Percentiles rank a stretch among this genome's conserved stretches.
Conservation (phyloP, 1,284 basidiomycete species). For the Inonotus hispidus region DNA sequence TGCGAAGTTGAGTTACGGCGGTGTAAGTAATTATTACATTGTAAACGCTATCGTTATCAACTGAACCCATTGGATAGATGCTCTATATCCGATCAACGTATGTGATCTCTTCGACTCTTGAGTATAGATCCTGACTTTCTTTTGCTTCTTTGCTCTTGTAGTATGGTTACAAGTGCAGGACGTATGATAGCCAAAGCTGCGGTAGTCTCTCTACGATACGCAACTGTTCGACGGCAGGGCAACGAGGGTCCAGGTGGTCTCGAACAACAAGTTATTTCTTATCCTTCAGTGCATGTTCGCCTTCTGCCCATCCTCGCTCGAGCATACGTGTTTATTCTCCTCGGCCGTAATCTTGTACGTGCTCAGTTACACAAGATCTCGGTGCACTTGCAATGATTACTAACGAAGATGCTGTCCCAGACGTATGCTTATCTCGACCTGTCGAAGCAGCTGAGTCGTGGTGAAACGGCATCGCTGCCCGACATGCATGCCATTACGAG, state of each 20-base stretch:
- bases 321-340: constrained; percentile 65
- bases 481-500: constrained; percentile 71
- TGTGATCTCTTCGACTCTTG: constrained; percentile 8
- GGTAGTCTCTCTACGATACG: constrained; percentile 71
- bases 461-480: constrained; percentile 55
- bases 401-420: constrained; percentile 34
- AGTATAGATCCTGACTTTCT: background rate
- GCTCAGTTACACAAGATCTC: background rate
- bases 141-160: too few species aligned
- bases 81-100: constrained; percentile 62
- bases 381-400: background rate
- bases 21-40: constrained; percentile 41
- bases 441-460: constrained; percentile 43
- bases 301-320: constrained; percentile 65
- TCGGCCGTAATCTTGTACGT: constrained; percentile 59
- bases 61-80: constrained; percentile 43
- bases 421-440: constrained; percentile 45
- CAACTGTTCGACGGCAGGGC: constrained; percentile 69
- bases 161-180: constrained; percentile 56
- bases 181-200: constrained; percentile 61
- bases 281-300: constrained; percentile 66
- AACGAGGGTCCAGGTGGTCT: constrained; percentile 44
- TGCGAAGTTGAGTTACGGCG: constrained; percentile 72
- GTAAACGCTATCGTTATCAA: too few species aligned
- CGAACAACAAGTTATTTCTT: constrained; percentile 62